phyloP scores from a whole-genome alignment of 2,329 filamentous ascomycete genomes.

The Lachnellula cervina region DNA sequence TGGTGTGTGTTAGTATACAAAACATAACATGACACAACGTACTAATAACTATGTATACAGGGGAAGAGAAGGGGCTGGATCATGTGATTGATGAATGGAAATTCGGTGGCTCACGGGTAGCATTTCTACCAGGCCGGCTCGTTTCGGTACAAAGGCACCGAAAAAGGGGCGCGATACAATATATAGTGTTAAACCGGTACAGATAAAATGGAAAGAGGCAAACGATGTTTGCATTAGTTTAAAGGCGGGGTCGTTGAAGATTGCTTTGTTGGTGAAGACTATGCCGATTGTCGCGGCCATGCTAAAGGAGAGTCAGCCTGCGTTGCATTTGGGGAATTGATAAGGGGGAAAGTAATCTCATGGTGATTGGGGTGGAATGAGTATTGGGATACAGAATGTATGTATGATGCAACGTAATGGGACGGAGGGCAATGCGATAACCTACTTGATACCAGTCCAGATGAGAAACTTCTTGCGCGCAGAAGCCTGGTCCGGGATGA shows the following conservation, averaged over 20 bases:
- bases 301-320: conserved; percentile 14
- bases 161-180: conserved; percentile 20
- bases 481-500: background rate
- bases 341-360: conserved; percentile 1
- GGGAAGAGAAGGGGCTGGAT: background rate
- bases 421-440: too few relatives aligned
- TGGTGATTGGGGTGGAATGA: conserved; percentile 4
- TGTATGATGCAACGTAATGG: too few relatives aligned
- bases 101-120: conserved; percentile 17
- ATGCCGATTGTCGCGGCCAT: conserved; percentile 26
- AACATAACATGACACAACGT: too few relatives aligned
- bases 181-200: conserved; percentile 24
- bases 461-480: conserved; percentile 12
- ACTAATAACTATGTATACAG: background rate
- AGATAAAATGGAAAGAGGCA: conserved; percentile 25
- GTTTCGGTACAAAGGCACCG: conserved; percentile 24
- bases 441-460: conserved; percentile 7
- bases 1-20: conserved; percentile 4
- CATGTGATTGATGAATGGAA: background rate
- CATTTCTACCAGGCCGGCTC: conserved; percentile 24
- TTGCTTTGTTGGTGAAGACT: conserved; percentile 28
- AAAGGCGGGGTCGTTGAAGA: conserved; percentile 26
- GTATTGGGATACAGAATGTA: too few relatives aligned
- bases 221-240: conserved; percentile 27
- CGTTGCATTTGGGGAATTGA: too few relatives aligned